Conservation (phyloP, 768 basidiomycete genomes). For the Strobilomyces confusus region DNA sequence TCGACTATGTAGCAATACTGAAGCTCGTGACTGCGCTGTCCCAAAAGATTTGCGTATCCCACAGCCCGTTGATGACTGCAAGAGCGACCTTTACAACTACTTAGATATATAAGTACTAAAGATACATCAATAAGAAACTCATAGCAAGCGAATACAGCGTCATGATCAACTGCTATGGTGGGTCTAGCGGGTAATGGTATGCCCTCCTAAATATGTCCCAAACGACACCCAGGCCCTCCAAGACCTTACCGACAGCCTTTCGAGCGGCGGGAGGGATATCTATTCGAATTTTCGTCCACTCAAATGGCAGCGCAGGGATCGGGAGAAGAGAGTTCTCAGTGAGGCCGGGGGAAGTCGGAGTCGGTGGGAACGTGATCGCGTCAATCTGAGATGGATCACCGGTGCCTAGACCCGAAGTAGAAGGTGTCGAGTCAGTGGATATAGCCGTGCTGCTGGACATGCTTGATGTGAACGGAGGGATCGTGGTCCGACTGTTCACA, state of each 20-base stretch:
- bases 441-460: constrained; percentile 8
- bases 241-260: constrained; percentile 21
- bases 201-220: constrained; percentile 30
- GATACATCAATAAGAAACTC: constrained; percentile 11
- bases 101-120: background rate
- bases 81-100: background rate
- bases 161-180: constrained; percentile 18
- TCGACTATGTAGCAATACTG: too few species aligned
- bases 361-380: constrained; percentile 5
- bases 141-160: constrained; percentile 8
- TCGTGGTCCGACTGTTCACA: constrained; percentile 3
- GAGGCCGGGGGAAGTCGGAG: constrained; percentile 9
- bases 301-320: constrained; percentile 19
- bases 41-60: too few species aligned
- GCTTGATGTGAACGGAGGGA: constrained; percentile 1
- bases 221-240: constrained; percentile 25
- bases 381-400: constrained; percentile 14
- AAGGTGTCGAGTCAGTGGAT: constrained; percentile 3
- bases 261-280: constrained; percentile 25
- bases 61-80: too few species aligned
- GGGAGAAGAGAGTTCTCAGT: constrained; percentile 21
- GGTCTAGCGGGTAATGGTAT: constrained; percentile 35
- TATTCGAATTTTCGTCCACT: constrained; percentile 28
- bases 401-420: constrained; percentile 2
- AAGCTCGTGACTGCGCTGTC: too few species aligned